Conservation (phyloP, 768 basidiomycete species). For the Lactarius indigo region DNA sequence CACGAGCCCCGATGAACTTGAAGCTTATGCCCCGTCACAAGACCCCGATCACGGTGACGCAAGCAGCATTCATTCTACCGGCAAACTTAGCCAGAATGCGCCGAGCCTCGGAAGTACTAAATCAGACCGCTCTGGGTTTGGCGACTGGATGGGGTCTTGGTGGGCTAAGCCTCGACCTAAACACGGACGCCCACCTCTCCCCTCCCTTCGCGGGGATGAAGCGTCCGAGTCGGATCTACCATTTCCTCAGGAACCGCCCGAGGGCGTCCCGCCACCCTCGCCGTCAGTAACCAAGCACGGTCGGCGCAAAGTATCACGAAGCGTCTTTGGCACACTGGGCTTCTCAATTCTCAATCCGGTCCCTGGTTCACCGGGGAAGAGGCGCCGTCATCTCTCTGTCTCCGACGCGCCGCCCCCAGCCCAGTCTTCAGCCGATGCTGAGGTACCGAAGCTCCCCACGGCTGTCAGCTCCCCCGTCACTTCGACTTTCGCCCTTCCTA, state of each 20-base stretch:
- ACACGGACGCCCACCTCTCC: constrained; percentile 27
- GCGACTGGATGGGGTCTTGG: constrained; percentile 79
- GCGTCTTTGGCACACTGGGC: constrained; percentile 70
- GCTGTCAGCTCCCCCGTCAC: constrained; percentile 18
- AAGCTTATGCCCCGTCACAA: background rate
- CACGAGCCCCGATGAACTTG: background rate
- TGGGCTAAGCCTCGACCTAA: constrained; percentile 52
- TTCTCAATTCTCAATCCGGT: constrained; percentile 62
- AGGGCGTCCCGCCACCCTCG: constrained; percentile 19
- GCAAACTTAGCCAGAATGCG: constrained; percentile 19
- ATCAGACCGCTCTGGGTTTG: constrained; percentile 41
- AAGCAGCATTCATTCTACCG: constrained; percentile 20
- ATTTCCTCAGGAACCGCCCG: constrained; percentile 22
- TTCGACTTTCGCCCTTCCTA: constrained; percentile 13
- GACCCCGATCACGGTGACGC: constrained; percentile 11
- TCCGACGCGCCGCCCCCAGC: constrained; percentile 3
- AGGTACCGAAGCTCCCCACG: background rate
- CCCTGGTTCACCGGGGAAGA: constrained; percentile 16
- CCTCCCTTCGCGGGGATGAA: constrained; percentile 8
- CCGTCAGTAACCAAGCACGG: constrained; percentile 18
- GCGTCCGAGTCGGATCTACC: constrained; percentile 7
- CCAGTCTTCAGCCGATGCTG: background rate
- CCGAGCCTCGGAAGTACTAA: constrained; percentile 24
- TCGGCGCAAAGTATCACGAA: constrained; percentile 50
- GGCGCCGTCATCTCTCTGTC: constrained; percentile 18